phyloP scores from a whole-genome alignment of 148 eudicot genomes.

The Chenopodium suecicum region DNA sequence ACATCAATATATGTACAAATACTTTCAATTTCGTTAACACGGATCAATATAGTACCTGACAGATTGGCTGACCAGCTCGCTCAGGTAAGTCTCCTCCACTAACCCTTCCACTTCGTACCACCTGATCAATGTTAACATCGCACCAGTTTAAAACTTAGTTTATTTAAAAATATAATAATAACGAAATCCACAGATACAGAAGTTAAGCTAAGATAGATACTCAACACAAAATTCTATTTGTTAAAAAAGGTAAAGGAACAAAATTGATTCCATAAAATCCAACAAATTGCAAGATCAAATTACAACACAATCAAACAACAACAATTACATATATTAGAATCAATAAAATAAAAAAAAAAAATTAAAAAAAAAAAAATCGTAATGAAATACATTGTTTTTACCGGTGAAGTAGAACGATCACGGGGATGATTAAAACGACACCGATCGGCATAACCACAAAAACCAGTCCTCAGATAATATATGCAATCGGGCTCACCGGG shows the following conservation, averaged over 20 bases:
- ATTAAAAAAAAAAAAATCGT: neutral
- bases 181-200: no score
- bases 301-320: constrained; percentile 39
- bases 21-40: neutral
- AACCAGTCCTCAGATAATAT: constrained; percentile 68
- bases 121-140: constrained; percentile 38
- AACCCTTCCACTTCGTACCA: constrained; percentile 44
- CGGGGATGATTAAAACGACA: constrained; percentile 94
- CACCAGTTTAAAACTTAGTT: neutral
- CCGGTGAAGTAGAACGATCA: constrained; percentile 47
- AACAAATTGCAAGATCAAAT: constrained; percentile 4
- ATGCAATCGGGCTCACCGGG: constrained; percentile 82
- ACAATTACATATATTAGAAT: no score
- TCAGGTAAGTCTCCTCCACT: constrained; percentile 74
- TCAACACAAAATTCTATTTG: neutral
- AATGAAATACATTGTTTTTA: constrained; percentile 15
- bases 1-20: neutral
- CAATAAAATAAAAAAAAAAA: neutral
- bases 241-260: no score
- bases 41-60: constrained; percentile 59
- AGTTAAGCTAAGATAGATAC: neutral
- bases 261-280: neutral
- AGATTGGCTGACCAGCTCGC: constrained; percentile 80
- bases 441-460: constrained; percentile 79
- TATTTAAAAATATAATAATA: no score